Conservation (phyloP, 1,284 basidiomycete genomes). For the Tilletiopsis washingtonensis region DNA sequence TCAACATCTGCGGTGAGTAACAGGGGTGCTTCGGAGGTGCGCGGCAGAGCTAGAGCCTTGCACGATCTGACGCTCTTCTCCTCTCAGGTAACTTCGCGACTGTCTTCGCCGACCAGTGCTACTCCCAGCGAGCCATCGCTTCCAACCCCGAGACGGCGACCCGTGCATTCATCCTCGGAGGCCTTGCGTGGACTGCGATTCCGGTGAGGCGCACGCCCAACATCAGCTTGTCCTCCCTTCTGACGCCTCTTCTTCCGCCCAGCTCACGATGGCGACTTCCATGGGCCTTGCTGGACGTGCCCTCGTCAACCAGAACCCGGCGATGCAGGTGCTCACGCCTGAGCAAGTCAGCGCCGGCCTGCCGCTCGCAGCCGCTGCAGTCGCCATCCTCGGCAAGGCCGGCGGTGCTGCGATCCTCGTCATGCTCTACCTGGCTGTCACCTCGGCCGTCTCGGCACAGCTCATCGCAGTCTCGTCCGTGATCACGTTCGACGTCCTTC, state of each 20-base stretch:
- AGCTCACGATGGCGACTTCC: slow-evolving; percentile 57
- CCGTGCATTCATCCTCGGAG: slow-evolving; percentile 79
- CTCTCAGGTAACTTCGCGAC: slow-evolving; percentile 68
- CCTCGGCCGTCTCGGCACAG: slow-evolving; percentile 77
- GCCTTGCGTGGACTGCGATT: slow-evolving; percentile 64
- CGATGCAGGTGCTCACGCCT: slow-evolving; percentile 24
- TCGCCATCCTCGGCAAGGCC: slow-evolving; percentile 66
- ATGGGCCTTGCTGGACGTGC: slow-evolving; percentile 57
- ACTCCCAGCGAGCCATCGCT: slow-evolving; percentile 74
- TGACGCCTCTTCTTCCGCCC: no score
- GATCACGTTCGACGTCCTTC: slow-evolving; percentile 56
- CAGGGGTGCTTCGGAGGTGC: not conserved
- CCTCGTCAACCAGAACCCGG: slow-evolving; percentile 37
- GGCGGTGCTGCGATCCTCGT: slow-evolving; percentile 66
- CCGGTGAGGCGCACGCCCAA: no score
- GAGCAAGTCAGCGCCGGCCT: slow-evolving; percentile 36
- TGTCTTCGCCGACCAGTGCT: slow-evolving; percentile 62
- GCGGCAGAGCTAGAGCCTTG: not conserved
- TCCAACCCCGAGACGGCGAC: slow-evolving; percentile 72
- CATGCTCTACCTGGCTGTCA: slow-evolving; percentile 59
- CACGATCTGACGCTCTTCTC: not conserved
- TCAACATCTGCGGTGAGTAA: slow-evolving; percentile 57
- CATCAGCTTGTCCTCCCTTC: no score
- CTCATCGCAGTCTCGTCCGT: slow-evolving; percentile 67
- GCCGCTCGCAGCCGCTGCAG: slow-evolving; percentile 52